Percentiles rank a stretch among this genome's conserved stretches.
phyloP scores from a whole-genome alignment of 768 basidiomycete genomes.

The Leccinellum luteum region DNA sequence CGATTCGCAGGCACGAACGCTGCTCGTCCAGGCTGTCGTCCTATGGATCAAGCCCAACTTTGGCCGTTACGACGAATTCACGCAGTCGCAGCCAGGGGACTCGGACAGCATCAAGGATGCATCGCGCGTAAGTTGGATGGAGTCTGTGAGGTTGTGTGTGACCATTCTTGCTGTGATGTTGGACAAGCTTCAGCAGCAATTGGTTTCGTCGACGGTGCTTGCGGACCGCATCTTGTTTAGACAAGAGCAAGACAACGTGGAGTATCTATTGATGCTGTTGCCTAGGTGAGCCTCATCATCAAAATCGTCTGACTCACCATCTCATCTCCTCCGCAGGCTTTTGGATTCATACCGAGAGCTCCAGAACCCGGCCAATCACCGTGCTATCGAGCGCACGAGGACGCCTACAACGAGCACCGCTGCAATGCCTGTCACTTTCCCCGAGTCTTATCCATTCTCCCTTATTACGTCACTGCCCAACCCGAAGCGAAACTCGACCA shows the following conservation, averaged over 20 bases:
- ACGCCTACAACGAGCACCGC: slow-evolving; percentile 57
- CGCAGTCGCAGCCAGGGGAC: slow-evolving; percentile 61
- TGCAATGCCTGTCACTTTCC: slow-evolving; percentile 77
- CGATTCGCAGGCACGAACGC: slow-evolving; percentile 68
- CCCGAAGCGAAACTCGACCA: slow-evolving; percentile 41
- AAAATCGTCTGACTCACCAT: slow-evolving; percentile 3
- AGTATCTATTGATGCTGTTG: slow-evolving; percentile 75
- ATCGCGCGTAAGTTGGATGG: slow-evolving; percentile 84
- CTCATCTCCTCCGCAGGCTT: slow-evolving; percentile 45
- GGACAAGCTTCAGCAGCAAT: slow-evolving; percentile 80
- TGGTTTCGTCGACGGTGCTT: slow-evolving; percentile 64
- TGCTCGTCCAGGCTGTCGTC: slow-evolving; percentile 83
- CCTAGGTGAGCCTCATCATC: slow-evolving; percentile 59
- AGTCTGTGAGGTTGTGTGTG: slow-evolving; percentile 85
- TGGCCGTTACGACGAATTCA: slow-evolving; percentile 85
- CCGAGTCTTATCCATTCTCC: slow-evolving; percentile 91
- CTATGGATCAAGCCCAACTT: slow-evolving; percentile 96
- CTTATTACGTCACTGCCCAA: slow-evolving; percentile 68
- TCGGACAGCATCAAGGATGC: slow-evolving; percentile 64
- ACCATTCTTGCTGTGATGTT: slow-evolving; percentile 88
- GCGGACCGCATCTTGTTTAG: slow-evolving; percentile 59
- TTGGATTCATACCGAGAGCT: slow-evolving; percentile 88
- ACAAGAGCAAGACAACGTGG: slow-evolving; percentile 91
- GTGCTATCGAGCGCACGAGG: slow-evolving; percentile 66
- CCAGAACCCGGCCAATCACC: slow-evolving; percentile 60